Evolutionary conservation across 1,139 yeast genomes (phyloP), one percentile per base, ranked within the genome.

Genomic region (Arxiozyma heterogenica): DNA sequence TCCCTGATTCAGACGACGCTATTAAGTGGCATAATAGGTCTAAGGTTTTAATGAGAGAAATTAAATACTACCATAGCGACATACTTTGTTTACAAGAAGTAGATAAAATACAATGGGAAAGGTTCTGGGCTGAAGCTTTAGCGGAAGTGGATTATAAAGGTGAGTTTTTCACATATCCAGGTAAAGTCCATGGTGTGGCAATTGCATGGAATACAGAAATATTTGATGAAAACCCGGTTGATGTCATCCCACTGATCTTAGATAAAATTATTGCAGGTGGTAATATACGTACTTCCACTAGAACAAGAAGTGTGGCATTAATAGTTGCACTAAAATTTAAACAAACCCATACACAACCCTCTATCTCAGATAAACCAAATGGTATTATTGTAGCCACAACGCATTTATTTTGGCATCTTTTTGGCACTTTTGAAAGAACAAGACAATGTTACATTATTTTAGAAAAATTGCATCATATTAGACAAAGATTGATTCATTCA

Each of bases 361-460:
- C 66, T 21, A 69, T 67, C 56, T 76, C 61, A 38, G 56, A 71
- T 6, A 47, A 60, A 0, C 64, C 64, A 46, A 72, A 69, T 44
- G 86, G 89, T 0, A 54, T 88, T 1, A 68, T 84, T 1, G 70
- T 88, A 2, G 94, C 91, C 1, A 87, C 95, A 0, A 84, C 94
- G 0, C 96, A 89, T 70, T 69, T 88, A 59, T 88, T 84, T 64
- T 89, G 96, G 96, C 95, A 87, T 65, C 96, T 95, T 3, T 82
- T 81, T 68, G 96, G 95, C 0, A 84, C 95, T 0, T 86, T 75
- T 64, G 95, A 87, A 64, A 74, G 96, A 64, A 81, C 93, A 0
- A 75, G 95, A 59, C 96, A 89, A 64, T 76, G 84, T 2, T 84
- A 80, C 55, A 62, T 86, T 42, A 72, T 84, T 4, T 63, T 86